These are phyloP conservation scores for Amylocystis lapponica DNA, from an alignment of 768 basidiomycete genomes.

Conservation along the genomic window DNA sequence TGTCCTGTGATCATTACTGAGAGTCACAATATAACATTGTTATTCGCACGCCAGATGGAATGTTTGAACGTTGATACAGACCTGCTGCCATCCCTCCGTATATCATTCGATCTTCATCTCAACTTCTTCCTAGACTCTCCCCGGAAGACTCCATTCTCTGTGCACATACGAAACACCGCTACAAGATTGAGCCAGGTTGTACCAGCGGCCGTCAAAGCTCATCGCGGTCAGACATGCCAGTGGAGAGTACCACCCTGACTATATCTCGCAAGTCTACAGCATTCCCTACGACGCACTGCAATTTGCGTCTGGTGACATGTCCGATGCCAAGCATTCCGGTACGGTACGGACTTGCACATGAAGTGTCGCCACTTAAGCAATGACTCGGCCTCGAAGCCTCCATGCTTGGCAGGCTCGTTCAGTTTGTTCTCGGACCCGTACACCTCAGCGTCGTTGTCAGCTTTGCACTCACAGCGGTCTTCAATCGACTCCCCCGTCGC, in stretches of 20 bases:
- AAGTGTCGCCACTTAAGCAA: slow-evolving; percentile 73
- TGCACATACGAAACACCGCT: too few species aligned
- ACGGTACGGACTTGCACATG: slow-evolving; percentile 39
- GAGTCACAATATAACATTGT: background rate
- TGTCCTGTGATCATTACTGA: slow-evolving; percentile 28
- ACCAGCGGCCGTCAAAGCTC: too few species aligned
- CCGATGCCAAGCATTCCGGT: slow-evolving; percentile 30
- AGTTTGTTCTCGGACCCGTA: slow-evolving; percentile 56
- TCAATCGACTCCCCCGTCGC: slow-evolving; percentile 68
- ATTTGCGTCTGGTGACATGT: slow-evolving; percentile 42
- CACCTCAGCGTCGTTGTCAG: slow-evolving; percentile 43
- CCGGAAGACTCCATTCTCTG: too few species aligned
- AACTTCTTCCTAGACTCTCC: slow-evolving; percentile 40
- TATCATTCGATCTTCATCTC: slow-evolving; percentile 70
- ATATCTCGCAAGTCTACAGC: slow-evolving; percentile 47
- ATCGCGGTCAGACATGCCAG: too few species aligned
- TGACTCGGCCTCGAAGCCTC: slow-evolving; percentile 43
- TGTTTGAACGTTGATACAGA: slow-evolving; percentile 90
- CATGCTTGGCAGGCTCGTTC: slow-evolving; percentile 59
- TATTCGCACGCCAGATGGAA: slow-evolving; percentile 64
- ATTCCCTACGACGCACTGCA: slow-evolving; percentile 46
- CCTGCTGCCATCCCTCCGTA: slow-evolving; percentile 63
- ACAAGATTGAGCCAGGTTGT: too few species aligned
- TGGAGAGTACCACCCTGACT: slow-evolving; percentile 77
- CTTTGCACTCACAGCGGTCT: slow-evolving; percentile 52